These are phyloP conservation scores for Chrysanthemum makinoi DNA, from an alignment of 129 eudicot genomes.

Conservation along the genomic window DNA sequence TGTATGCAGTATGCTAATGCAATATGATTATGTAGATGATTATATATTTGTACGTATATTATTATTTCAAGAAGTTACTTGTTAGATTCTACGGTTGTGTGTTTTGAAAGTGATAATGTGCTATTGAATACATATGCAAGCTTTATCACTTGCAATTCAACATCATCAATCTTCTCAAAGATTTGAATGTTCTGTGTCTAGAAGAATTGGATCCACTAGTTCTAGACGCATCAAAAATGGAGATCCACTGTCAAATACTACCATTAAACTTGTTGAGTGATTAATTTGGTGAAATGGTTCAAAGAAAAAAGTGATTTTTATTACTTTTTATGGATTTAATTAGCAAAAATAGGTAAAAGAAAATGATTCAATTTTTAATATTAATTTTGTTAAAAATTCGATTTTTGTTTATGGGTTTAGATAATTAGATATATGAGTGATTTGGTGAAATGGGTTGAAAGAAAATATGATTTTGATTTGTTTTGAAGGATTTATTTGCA, in stretches of 20 bases:
- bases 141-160: slow-evolving; percentile 87
- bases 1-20: too few relatives aligned
- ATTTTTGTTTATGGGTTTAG: background rate
- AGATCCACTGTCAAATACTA: slow-evolving; percentile 37
- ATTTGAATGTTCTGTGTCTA: slow-evolving; percentile 86
- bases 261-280: slow-evolving; percentile 27
- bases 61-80: too few relatives aligned
- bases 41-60: too few relatives aligned
- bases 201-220: slow-evolving; percentile 80
- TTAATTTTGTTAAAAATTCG: background rate
- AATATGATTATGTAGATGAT: too few relatives aligned
- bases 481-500: too few relatives aligned
- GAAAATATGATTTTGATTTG: background rate
- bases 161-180: slow-evolving; percentile 93
- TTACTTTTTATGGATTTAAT: too few relatives aligned
- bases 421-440: slow-evolving; percentile 15
- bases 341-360: too few relatives aligned
- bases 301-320: background rate
- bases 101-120: too few relatives aligned
- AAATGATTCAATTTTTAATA: too few relatives aligned
- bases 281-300: background rate
- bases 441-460: slow-evolving; percentile 9
- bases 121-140: slow-evolving; percentile 60
- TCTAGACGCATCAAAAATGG: slow-evolving; percentile 68
- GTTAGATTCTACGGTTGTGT: too few relatives aligned